phyloP scores from a whole-genome alignment of 2,329 filamentous ascomycete genomes.

The Botrytis pseudocinerea region DNA sequence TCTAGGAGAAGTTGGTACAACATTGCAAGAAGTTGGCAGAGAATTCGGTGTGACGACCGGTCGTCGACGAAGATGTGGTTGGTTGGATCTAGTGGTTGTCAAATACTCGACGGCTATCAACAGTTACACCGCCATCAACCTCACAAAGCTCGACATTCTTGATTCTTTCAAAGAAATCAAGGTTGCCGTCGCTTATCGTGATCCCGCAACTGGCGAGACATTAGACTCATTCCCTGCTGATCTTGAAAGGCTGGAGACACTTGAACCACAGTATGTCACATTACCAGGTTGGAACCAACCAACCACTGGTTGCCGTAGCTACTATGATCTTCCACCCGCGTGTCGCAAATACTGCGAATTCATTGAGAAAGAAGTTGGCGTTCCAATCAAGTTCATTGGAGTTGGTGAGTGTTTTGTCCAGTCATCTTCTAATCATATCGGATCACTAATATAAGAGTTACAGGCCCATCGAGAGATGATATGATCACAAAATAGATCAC shows the following conservation, averaged over 20 bases:
- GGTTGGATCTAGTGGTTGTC: constrained; percentile 54
- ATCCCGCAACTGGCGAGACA: constrained; percentile 47
- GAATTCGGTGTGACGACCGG: constrained; percentile 52
- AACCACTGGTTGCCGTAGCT: constrained; percentile 57
- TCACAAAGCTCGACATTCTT: constrained; percentile 68
- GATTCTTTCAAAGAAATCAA: constrained; percentile 76
- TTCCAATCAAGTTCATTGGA: constrained; percentile 65
- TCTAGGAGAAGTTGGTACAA: constrained; percentile 46
- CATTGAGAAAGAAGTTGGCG: constrained; percentile 58
- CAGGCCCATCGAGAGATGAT: constrained; percentile 22
- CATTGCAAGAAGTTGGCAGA: constrained; percentile 50
- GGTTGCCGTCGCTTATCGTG: constrained; percentile 69
- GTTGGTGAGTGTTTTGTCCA: constrained; percentile 52
- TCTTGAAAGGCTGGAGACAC: constrained; percentile 55
- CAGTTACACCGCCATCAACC: constrained; percentile 50
- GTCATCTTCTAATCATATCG: not conserved
- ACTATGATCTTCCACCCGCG: constrained; percentile 4
- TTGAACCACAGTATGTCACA: constrained; percentile 49
- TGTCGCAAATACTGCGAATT: constrained; percentile 27
- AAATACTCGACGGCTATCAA: constrained; percentile 54
- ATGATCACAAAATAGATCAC: constrained; percentile 22
- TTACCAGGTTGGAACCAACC: constrained; percentile 68
- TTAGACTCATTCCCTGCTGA: constrained; percentile 67
- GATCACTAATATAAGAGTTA: not conserved
- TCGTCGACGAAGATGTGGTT: constrained; percentile 61